Conservation (phyloP, 495 filamentous ascomycete genomes). For the Glonium stellatum region DNA sequence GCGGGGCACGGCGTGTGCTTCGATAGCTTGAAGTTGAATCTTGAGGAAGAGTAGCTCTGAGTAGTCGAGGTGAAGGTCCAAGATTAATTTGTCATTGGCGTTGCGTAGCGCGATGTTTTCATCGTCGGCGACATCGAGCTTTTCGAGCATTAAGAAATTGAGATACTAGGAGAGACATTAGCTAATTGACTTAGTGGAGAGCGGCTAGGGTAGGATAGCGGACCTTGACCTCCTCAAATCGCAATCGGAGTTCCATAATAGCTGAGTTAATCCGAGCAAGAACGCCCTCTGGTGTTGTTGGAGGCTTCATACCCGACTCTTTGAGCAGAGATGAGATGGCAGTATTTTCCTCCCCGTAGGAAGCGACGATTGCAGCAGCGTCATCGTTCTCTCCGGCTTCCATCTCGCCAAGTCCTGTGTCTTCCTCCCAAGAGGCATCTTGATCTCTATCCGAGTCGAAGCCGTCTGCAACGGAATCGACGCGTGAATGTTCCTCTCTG, state of each 20-base stretch:
- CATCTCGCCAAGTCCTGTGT: background rate
- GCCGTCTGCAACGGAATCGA: background rate
- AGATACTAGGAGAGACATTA: slow-evolving; percentile 6
- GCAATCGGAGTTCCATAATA: slow-evolving; percentile 16
- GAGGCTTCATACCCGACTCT: slow-evolving; percentile 13
- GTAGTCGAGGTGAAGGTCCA: slow-evolving; percentile 27
- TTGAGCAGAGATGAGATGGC: background rate
- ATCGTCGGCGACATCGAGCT: slow-evolving; percentile 9
- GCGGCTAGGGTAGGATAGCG: background rate
- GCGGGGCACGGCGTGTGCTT: background rate
- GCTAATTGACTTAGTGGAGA: background rate
- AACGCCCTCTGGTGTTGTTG: background rate
- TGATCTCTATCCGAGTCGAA: background rate
- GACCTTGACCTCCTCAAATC: slow-evolving; percentile 27
- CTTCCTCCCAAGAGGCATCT: background rate
- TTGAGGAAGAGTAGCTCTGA: slow-evolving; percentile 31
- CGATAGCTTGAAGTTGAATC: slow-evolving; percentile 24
- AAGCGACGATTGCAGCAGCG: background rate
- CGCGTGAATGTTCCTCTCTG: background rate
- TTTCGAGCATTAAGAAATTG: slow-evolving; percentile 11
- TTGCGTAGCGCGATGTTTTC: slow-evolving; percentile 4
- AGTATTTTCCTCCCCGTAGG: background rate
- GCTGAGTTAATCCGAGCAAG: background rate
- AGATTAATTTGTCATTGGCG: slow-evolving; percentile 6
- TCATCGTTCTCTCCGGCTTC: slow-evolving; percentile 6